Conservation (phyloP, 345 rosid species). For the Aegle marmelos region DNA sequence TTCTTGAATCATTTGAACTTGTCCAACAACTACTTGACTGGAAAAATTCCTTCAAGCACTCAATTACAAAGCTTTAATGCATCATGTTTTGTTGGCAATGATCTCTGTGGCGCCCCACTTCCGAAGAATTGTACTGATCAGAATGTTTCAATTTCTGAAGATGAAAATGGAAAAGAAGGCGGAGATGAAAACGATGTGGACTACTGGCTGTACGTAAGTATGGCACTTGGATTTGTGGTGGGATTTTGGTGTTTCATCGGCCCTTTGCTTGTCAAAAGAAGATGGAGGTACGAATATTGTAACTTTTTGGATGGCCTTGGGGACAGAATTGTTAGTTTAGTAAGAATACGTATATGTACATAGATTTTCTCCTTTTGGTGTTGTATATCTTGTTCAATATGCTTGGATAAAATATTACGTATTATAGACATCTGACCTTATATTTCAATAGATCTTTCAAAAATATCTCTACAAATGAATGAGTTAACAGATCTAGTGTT, state of each 20-base stretch:
- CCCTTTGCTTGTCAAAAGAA: not conserved
- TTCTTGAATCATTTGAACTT: too few species aligned
- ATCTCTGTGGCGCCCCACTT: slow-evolving; percentile 7
- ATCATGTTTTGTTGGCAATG: not conserved
- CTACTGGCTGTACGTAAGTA: too few species aligned
- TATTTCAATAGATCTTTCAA: too few species aligned
- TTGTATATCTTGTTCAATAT: too few species aligned
- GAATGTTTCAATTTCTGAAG: not conserved
- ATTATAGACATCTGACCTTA: too few species aligned
- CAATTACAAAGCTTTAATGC: not conserved
- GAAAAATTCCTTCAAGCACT: not conserved
- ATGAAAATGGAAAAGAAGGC: too few species aligned
- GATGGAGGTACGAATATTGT: not conserved
- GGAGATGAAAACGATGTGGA: not conserved
- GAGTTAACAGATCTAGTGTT: too few species aligned
- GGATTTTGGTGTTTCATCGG: not conserved
- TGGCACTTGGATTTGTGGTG: slow-evolving; percentile 4
- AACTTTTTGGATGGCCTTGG: not conserved
- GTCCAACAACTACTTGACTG: not conserved
- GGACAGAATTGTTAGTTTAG: not conserved
- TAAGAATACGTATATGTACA: not conserved
- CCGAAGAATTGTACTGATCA: not conserved
- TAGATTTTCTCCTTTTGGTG: not conserved
- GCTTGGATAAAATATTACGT: too few species aligned
- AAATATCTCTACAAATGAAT: too few species aligned